Evolutionary conservation across 2,329 filamentous ascomycete species (phyloP), one percentile per base, ranked within the genome.

Genomic region (Cercospora sp.): DNA sequence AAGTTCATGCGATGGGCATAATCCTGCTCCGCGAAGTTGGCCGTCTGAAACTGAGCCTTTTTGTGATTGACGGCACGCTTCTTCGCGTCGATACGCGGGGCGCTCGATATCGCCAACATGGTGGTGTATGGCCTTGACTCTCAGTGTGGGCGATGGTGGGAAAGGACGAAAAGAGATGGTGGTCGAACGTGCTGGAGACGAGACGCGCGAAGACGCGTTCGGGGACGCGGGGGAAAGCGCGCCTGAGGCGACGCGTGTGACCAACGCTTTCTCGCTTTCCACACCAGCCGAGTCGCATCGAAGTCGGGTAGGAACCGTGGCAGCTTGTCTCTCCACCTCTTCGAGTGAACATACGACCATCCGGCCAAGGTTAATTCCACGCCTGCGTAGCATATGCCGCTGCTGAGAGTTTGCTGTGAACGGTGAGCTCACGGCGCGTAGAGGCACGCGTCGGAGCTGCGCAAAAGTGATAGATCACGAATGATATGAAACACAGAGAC

Each of bases 1-100:
- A 97, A 94, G 84, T 96, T 99, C 76, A 99, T 87, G 66, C 94
- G 90, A 80, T 94, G 86, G 13, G 90, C 88, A 79, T 98, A 99
- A 53, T 90, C 85, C 66, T 90, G 86, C 72, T 93, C 89, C 79
- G 92, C 90, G 84, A 89, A 97, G 65, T 86, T 84, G 18, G 92
- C 87, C 21, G 88, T 85, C 66, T 91, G 91, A 78, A 97, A 97
- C 79, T 97, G 94, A 78, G 96, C 76, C 92, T 91, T 77, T 91
- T 84, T 79, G 97, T 91, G 74, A 94, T 69, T 81, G 59, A 88
- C 86, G 70, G 89, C 88, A 72, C 93, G 91, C 77, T 92, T 84
- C 81, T 97, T 98, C 3, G 90, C 68, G 55, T 85, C 83, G n/a
- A 85, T 80, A 65, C 83, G 79, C 21, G 76, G 71, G 10, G 72